Evolutionary conservation across 2,329 filamentous ascomycete species (phyloP).

Genomic region (Parascedosporium putredinis): DNA sequence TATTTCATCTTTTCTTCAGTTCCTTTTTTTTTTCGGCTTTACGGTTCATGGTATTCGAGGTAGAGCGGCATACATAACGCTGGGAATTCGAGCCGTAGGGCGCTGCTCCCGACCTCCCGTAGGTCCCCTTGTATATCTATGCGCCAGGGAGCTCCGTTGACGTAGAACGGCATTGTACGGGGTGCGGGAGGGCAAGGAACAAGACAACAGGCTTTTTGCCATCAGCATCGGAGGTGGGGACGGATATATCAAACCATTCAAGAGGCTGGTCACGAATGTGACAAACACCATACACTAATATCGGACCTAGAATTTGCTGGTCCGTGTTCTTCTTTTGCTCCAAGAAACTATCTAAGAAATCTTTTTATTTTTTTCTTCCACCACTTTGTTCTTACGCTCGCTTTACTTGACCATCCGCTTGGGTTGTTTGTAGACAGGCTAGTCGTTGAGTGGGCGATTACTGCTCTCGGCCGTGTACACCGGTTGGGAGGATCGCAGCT

Average conservation of each 20-base stretch:
- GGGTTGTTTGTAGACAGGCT: not conserved
- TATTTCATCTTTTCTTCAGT: too few relatives aligned
- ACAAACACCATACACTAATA: constrained; percentile 1
- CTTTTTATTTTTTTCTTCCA: not conserved
- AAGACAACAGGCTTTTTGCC: not conserved
- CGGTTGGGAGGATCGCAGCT: too few relatives aligned
- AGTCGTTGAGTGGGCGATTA: too few relatives aligned
- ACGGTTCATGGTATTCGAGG: not conserved
- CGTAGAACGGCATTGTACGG: not conserved
- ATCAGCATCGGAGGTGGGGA: not conserved
- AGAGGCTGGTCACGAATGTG: not conserved
- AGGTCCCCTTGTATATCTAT: not conserved
- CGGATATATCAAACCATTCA: constrained; percentile 2
- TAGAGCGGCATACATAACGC: not conserved
- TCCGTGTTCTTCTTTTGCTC: not conserved
- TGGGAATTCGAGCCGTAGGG: not conserved
- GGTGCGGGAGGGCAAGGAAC: not conserved
- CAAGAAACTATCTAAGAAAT: not conserved
- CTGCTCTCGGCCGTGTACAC: too few relatives aligned
- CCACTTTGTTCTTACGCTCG: not conserved
- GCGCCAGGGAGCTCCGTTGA: not conserved
- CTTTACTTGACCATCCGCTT: constrained; percentile 1
- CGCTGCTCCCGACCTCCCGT: not conserved
- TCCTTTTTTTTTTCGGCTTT: constrained; percentile 5
- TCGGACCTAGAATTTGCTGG: not conserved